Evolutionary conservation across 345 rosid genomes (phyloP).

Genomic region (Ceriops zippeliana): DNA sequence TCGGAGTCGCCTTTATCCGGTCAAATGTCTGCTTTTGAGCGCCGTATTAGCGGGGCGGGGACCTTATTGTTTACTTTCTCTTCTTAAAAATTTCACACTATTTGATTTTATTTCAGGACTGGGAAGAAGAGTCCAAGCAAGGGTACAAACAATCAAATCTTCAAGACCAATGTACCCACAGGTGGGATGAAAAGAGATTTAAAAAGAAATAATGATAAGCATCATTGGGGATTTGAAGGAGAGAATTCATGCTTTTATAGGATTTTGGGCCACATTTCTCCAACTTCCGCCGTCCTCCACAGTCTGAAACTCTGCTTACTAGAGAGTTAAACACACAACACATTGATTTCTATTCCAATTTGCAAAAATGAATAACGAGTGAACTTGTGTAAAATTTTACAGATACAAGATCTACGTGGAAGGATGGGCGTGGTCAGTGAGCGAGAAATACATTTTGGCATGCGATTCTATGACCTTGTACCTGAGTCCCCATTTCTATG

Average conservation of each 20-base stretch:
- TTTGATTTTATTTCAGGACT: slow-evolving; percentile 24
- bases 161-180: slow-evolving; percentile 55
- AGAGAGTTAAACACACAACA: too few species aligned
- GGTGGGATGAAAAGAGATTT: slow-evolving; percentile 18
- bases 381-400: background rate
- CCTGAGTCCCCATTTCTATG: slow-evolving; percentile 33
- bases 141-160: slow-evolving; percentile 43
- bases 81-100: background rate
- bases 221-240: too few species aligned
- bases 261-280: too few species aligned
- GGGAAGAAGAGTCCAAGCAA: slow-evolving; percentile 29
- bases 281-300: too few species aligned
- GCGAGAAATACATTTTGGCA: slow-evolving; percentile 46
- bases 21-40: too few species aligned
- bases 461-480: slow-evolving; percentile 42
- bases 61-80: background rate
- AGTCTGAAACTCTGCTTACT: too few species aligned
- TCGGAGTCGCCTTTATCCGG: too few species aligned
- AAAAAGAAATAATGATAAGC: too few species aligned
- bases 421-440: slow-evolving; percentile 52
- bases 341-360: too few species aligned
- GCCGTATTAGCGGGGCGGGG: too few species aligned
- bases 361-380: too few species aligned
- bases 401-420: slow-evolving; percentile 56
- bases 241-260: too few species aligned